phyloP scores from a whole-genome alignment of 306 rosid species.

The Potentilla sterilis region DNA sequence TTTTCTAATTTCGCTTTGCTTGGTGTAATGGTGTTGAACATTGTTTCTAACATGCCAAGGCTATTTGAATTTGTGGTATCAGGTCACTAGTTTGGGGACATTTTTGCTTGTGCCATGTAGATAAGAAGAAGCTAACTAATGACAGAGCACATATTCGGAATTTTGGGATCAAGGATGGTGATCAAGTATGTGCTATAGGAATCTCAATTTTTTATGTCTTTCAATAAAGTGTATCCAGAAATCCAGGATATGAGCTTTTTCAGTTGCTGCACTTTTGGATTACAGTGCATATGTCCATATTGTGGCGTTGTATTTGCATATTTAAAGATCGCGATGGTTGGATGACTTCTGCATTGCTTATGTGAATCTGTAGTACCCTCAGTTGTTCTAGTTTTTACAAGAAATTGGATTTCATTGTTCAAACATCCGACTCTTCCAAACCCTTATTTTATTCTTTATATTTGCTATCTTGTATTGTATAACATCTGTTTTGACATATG shows the following conservation, averaged over 20 bases:
- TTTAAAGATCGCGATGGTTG: background rate
- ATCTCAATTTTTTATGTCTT: background rate
- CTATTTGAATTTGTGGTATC: background rate
- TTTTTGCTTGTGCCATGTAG: slow-evolving; percentile 50
- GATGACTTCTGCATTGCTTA: background rate
- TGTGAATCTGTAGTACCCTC: background rate
- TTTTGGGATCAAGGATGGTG: slow-evolving; percentile 52
- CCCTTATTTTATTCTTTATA: background rate
- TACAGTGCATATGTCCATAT: background rate
- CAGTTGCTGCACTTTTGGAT: background rate
- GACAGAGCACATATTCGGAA: slow-evolving; percentile 33
- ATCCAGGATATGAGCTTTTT: background rate
- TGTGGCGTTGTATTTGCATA: background rate
- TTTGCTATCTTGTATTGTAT: background rate
- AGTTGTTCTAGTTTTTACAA: background rate
- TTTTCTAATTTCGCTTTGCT: background rate
- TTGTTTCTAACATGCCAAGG: background rate
- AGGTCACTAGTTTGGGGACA: slow-evolving; percentile 58
- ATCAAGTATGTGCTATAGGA: slow-evolving; percentile 33
- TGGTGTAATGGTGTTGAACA: background rate
- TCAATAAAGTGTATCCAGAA: too few species aligned
- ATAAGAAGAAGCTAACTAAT: slow-evolving; percentile 40
- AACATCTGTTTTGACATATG: background rate
- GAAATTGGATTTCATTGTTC: background rate
- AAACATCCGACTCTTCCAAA: background rate